Percentiles rank a stretch among this genome's conserved stretches.
Conservation (phyloP, 2,329 filamentous ascomycete species). For the Diaporthe citrichinensis region DNA sequence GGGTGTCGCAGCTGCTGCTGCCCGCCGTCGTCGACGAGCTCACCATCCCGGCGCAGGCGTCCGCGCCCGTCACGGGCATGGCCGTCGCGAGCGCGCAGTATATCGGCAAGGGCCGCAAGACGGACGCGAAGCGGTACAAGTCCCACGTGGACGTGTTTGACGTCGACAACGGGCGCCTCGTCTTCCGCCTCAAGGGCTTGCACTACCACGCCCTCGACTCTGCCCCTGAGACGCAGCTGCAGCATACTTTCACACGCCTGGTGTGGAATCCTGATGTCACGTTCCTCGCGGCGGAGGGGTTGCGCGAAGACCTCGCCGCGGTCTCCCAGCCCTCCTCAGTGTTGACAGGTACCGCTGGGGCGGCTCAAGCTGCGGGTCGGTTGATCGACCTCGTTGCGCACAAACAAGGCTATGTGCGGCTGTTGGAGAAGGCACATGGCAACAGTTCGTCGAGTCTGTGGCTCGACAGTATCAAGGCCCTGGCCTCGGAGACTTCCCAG, state of each 20-base stretch:
- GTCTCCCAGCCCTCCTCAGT: background rate
- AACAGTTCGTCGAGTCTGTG: background rate
- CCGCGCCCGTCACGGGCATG: background rate
- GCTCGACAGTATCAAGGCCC: background rate
- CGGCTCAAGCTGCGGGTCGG: background rate
- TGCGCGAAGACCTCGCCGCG: background rate
- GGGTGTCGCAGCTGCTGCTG: background rate
- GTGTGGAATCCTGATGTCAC: background rate
- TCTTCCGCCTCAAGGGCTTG: background rate
- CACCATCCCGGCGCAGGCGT: background rate
- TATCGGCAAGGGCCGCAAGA: background rate
- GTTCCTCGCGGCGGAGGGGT: background rate
- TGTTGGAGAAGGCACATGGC: background rate
- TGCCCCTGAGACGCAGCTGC: background rate
- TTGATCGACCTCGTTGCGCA: background rate
- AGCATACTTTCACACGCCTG: background rate
- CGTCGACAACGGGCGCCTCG: background rate
- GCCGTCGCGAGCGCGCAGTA: background rate
- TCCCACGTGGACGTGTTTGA: background rate
- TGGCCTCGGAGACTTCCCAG: background rate
- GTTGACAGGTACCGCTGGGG: no score
- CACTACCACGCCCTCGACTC: background rate
- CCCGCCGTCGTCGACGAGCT: background rate
- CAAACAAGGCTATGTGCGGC: background rate
- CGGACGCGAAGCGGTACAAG: background rate